Base-by-base conservation (phyloP, 139 green algal species). In the Ostreobium quekettii region DNA sequence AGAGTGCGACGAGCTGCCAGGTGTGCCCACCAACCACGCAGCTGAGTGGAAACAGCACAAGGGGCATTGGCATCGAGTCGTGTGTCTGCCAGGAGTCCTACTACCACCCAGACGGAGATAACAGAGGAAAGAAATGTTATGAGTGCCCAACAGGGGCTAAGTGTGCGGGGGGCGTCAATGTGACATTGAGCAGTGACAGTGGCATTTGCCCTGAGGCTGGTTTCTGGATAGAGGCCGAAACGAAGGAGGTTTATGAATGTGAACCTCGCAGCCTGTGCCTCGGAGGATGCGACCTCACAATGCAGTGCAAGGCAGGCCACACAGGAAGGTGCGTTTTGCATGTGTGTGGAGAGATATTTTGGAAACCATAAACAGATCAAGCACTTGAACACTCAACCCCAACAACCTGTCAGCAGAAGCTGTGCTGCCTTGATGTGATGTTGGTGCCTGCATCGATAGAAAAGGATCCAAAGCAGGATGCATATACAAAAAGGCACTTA, bases 71-170 rank as follows among this genome's bases (percentile, higher is more conserved):
- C 19, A 4, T 68, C 4, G n/a, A 22, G 5, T 22, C 35, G 19
- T 68, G 61, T n/a, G 8, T 8, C 4, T 68, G 61, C n/a, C 49
- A 68, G 8, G 61, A 68, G 31, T 15, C 22, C 6, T 68, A 36
- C 22, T 68, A 36, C 42, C 49, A 68, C 24, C 61, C 22, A 6
- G 6, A 24, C 24, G 35, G 15, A 5, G n/a, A n/a, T n/a, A n/a
- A 48, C 5, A 15, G 7, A 6, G 61, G 61, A 31, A n/a, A 48
- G 36, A 4, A 53, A 57, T 68, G 61, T 38, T 4, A 57, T n/a
- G 37, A 36, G 8, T 68, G 61, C 26, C 61, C 61, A 6, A 38
- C 49, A n/a, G 61, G 61, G 28, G 61, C 61, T 4, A 53, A 6
- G 8, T 68, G 61, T 29, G 36, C 33, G 6, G 61, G 61, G 5